phyloP scores from a whole-genome alignment of 371 early-diverging fungal species.

The Entomophthora muscae region DNA sequence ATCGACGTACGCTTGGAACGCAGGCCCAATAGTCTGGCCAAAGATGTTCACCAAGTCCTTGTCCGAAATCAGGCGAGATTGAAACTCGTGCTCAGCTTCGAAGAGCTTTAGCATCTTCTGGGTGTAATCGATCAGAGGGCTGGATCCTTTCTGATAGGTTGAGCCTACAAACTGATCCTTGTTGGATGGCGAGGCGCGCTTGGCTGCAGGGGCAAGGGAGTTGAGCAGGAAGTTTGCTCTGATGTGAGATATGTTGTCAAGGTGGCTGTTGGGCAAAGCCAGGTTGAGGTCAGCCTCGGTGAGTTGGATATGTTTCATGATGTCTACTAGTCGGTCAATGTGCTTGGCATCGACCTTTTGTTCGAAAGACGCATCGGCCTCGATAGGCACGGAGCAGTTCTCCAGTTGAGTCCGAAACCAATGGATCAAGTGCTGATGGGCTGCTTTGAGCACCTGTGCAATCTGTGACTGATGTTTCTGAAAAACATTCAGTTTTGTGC shows the following conservation, averaged over 20 bases:
- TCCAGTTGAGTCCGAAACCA: constrained; percentile 31
- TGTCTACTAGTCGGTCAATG: background rate
- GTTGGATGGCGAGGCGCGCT: constrained; percentile 23
- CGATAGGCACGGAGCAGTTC: constrained; percentile 24
- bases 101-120: constrained; percentile 3
- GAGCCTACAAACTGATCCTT: constrained; percentile 25
- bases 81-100: constrained; percentile 44
- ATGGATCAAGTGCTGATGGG: constrained; percentile 23
- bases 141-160: constrained; percentile 46
- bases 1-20: constrained; percentile 36
- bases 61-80: constrained; percentile 37
- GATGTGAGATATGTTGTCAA: background rate
- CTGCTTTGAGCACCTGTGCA: constrained; percentile 22
- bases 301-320: background rate
- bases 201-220: constrained; percentile 19
- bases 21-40: constrained; percentile 28
- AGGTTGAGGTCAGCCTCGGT: background rate
- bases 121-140: constrained; percentile 12
- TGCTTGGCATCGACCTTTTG: constrained; percentile 17
- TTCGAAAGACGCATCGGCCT: constrained; percentile 24
- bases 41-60: constrained; percentile 32
- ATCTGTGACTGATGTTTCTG: constrained; percentile 18
- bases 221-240: background rate
- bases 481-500: constrained; percentile 26
- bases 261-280: background rate